phyloP scores from a whole-genome alignment of 306 rosid genomes.

The Sesbania bispinosa region DNA sequence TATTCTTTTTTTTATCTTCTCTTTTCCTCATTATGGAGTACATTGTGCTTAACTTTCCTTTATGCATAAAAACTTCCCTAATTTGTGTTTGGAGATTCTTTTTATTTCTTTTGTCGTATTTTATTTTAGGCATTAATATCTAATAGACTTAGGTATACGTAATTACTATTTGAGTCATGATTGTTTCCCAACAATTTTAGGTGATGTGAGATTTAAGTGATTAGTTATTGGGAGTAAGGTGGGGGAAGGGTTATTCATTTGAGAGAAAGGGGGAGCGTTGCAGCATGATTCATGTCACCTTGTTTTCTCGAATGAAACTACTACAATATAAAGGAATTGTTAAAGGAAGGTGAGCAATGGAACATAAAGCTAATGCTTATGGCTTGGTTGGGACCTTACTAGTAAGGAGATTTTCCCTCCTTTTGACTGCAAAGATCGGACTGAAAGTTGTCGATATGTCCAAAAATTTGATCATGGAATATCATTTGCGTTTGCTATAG shows the following conservation, averaged over 20 bases:
- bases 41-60: not conserved
- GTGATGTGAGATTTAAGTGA: not conserved
- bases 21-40: constrained; percentile 10
- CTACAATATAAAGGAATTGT: not conserved
- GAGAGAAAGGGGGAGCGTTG: not conserved
- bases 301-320: not conserved
- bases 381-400: not conserved
- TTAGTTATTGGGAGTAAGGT: not conserved
- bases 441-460: not conserved
- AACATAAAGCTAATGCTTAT: not conserved
- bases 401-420: constrained; percentile 8
- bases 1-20: not conserved
- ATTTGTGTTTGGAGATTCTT: not conserved
- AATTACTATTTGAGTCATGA: not conserved
- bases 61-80: not conserved
- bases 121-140: constrained; percentile 9
- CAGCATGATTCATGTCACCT: not conserved
- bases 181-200: not conserved
- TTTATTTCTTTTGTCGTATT: not conserved
- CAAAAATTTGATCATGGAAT: not conserved
- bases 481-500: not conserved
- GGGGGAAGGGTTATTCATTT: not conserved
- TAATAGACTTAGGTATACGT: not conserved
- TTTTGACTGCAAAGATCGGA: constrained; percentile 5
- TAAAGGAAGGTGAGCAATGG: not conserved